A percentile compares a stretch with the other conserved stretches of the same genome.
These are phyloP conservation scores for Colletotrichum gigasporum DNA, from an alignment of 2,329 filamentous ascomycete genomes.

Conservation along the genomic window DNA sequence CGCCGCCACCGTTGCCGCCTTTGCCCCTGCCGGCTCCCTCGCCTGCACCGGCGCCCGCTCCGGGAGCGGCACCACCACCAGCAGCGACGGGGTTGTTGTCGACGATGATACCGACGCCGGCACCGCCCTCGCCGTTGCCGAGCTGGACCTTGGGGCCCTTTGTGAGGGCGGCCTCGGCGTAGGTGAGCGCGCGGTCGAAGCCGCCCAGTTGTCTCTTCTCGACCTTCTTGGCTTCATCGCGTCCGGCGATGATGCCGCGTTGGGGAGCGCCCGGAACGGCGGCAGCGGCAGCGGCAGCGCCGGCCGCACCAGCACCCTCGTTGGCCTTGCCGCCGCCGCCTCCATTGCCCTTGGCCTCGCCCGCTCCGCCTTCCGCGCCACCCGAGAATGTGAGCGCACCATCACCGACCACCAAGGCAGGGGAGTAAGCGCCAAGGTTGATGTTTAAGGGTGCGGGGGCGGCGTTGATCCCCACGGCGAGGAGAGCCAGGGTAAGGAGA, in stretches of 20 bases:
- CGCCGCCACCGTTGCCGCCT: background rate
- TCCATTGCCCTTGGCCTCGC: slow-evolving; percentile 14
- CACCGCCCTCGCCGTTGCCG: slow-evolving; percentile 48
- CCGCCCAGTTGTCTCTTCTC: slow-evolving; percentile 50
- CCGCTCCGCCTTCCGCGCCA: slow-evolving; percentile 33
- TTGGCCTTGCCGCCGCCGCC: background rate
- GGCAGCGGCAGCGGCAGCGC: slow-evolving; percentile 18
- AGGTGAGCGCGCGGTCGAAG: slow-evolving; percentile 51
- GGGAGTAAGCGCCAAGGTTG: slow-evolving; percentile 46
- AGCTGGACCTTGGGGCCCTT: slow-evolving; percentile 51
- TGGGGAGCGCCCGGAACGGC: background rate
- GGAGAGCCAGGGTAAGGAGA: slow-evolving; percentile 35
- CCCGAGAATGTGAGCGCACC: slow-evolving; percentile 58
- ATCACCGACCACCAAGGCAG: slow-evolving; percentile 46
- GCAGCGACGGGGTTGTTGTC: slow-evolving; percentile 41
- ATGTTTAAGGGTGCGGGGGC: slow-evolving; percentile 44
- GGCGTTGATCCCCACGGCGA: slow-evolving; percentile 40
- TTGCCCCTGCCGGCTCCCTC: background rate
- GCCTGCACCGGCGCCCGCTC: background rate
- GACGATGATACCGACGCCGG: slow-evolving; percentile 52
- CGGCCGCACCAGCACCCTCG: background rate
- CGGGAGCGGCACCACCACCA: no score
- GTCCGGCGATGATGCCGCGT: background rate
- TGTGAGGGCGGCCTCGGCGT: slow-evolving; percentile 48
- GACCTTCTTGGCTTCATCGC: background rate